Percentiles rank a stretch among this genome's conserved stretches.
These are phyloP conservation scores for Trichoderma polysporum DNA, from an alignment of 2,329 filamentous ascomycete genomes.

Conservation along the genomic window DNA sequence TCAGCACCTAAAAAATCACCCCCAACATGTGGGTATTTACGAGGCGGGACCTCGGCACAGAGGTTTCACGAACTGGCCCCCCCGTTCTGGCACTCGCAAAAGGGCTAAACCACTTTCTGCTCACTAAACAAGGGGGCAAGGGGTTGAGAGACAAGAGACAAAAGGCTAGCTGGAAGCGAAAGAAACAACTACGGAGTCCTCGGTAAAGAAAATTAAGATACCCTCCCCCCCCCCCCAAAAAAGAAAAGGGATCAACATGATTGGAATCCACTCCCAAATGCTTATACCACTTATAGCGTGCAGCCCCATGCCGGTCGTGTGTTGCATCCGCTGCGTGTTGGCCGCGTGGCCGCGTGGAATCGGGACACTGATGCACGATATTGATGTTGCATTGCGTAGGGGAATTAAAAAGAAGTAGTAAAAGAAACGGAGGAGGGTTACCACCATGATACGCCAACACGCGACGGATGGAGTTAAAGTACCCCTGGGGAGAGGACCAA, in stretches of 20 bases:
- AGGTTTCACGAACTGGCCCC: neutral
- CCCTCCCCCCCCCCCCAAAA: too few relatives aligned
- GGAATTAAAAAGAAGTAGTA: neutral
- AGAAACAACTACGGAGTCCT: neutral
- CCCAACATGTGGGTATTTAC: neutral
- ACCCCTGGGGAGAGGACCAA: too few relatives aligned
- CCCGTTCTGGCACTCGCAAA: too few relatives aligned
- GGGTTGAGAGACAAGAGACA: neutral
- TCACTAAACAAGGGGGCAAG: neutral
- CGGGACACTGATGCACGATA: neutral
- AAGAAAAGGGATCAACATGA: neutral
- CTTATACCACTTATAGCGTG: neutral
- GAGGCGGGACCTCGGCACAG: slow-evolving; percentile 9
- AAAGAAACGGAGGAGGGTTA: neutral
- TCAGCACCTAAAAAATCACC: slow-evolving; percentile 7
- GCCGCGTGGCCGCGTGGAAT: neutral
- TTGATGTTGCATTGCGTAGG: neutral
- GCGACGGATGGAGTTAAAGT: neutral
- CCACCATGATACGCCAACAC: slow-evolving; percentile 4
- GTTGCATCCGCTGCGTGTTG: too few relatives aligned
- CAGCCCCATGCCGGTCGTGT: too few relatives aligned
- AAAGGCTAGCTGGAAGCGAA: neutral
- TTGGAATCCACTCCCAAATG: neutral
- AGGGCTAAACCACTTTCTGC: neutral
- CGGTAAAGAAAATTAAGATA: neutral